Percentiles rank a stretch among this genome's conserved stretches.
These are phyloP conservation scores for Graphilbum fragrans DNA, from an alignment of 2,329 filamentous ascomycete genomes.

Conservation along the genomic window DNA sequence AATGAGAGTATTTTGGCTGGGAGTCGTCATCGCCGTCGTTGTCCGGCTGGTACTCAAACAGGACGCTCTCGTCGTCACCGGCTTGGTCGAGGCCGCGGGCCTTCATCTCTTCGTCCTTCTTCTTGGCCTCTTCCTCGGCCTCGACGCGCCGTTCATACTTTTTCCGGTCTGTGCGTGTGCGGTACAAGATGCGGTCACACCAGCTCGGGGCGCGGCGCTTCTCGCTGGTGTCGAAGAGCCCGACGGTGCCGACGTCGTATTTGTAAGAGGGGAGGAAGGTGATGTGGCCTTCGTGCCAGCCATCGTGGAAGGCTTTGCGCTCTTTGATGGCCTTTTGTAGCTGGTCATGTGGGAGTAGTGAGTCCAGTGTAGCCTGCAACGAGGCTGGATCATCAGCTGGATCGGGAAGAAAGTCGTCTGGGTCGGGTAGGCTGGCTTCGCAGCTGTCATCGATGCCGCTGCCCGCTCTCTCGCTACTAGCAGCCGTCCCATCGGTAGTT, in stretches of 20 bases:
- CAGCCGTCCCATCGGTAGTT: too few species aligned
- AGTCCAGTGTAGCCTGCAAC: constrained; percentile 77
- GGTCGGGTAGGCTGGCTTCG: constrained; percentile 33
- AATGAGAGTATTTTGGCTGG: too few species aligned
- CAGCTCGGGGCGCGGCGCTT: constrained; percentile 88
- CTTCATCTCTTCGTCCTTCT: constrained; percentile 76
- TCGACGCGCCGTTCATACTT: constrained; percentile 49
- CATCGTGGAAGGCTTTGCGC: constrained; percentile 76
- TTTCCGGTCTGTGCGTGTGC: constrained; percentile 60
- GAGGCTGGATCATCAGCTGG: constrained; percentile 70
- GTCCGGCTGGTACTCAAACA: constrained; percentile 86
- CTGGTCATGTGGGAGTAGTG: constrained; percentile 82
- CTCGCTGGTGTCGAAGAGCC: constrained; percentile 88
- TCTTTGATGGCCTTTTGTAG: constrained; percentile 60
- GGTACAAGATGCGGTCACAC: constrained; percentile 89
- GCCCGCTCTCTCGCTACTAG: too few species aligned
- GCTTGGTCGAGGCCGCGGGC: constrained; percentile 62
- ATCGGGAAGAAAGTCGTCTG: constrained; percentile 55
- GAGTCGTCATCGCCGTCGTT: constrained; percentile 45
- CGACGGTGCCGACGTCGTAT: constrained; percentile 89
- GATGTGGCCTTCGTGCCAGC: constrained; percentile 83
- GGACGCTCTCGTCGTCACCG: constrained; percentile 64
- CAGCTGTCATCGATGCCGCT: constrained; percentile 18
- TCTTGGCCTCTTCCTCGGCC: constrained; percentile 55
- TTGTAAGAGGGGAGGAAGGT: constrained; percentile 92